phyloP scores from a whole-genome alignment of 208 protist species.

The Acanthamoeba lenticulata region DNA sequence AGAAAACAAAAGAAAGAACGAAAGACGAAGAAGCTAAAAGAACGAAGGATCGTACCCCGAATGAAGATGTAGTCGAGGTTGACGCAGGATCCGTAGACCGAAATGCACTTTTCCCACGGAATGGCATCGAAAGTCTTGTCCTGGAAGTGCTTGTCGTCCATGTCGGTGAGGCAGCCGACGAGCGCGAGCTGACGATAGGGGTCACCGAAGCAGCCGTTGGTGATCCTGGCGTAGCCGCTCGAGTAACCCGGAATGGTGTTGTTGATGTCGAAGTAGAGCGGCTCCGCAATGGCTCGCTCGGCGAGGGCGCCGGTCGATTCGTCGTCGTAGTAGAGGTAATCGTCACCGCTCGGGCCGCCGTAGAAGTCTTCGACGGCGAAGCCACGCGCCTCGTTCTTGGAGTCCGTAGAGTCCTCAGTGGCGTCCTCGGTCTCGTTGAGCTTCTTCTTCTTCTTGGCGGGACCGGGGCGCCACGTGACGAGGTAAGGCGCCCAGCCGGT shows the following conservation, averaged over 20 bases:
- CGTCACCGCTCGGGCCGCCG: not conserved
- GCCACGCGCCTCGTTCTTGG: not conserved
- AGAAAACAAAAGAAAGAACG: not conserved
- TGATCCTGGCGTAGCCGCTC: conserved; percentile 1
- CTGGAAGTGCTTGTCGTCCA: not conserved
- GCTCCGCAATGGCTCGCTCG: not conserved
- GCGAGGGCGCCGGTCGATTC: not conserved
- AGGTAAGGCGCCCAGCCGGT: not conserved
- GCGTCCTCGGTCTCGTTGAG: not conserved
- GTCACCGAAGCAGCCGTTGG: not conserved
- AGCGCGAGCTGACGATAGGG: not conserved
- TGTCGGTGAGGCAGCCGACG: not conserved
- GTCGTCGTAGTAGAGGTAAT: not conserved
- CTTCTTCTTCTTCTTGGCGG: not conserved
- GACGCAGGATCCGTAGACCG: not conserved
- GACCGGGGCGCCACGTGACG: not conserved
- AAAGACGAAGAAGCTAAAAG: no score
- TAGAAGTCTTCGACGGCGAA: not conserved
- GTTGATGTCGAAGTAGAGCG: conserved; percentile 9
- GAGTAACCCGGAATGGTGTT: not conserved
- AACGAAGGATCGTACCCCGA: not conserved
- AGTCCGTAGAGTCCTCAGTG: not conserved
- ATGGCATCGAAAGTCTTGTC: not conserved
- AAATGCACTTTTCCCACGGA: conserved; percentile 7
- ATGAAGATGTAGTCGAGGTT: conserved; percentile 8